Evolutionary conservation across 1,139 yeast species (phyloP).

Genomic region (Candida labiduridarum): DNA sequence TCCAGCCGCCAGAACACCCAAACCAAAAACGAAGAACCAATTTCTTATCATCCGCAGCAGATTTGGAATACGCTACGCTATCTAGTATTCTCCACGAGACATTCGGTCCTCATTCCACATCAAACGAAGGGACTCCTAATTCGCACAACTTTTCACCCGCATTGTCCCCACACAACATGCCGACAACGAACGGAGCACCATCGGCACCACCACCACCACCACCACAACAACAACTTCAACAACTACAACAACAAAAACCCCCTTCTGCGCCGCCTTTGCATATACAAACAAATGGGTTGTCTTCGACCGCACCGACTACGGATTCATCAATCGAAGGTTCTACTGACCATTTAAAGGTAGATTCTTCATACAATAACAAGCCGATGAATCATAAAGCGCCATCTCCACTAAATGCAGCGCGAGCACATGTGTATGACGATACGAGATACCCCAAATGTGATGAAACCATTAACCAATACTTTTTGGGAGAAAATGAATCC

Average conservation of each 20-base stretch:
- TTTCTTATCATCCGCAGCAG: slow-evolving; percentile 76
- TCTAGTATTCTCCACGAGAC: slow-evolving; percentile 72
- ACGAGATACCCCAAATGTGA: slow-evolving; percentile 37
- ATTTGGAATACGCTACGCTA: slow-evolving; percentile 74
- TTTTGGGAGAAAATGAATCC: slow-evolving; percentile 50
- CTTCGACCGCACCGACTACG: not conserved
- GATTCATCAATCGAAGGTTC: not conserved
- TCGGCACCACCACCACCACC: not conserved
- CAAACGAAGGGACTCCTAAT: slow-evolving; percentile 47
- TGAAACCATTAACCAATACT: slow-evolving; percentile 58
- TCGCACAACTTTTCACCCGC: slow-evolving; percentile 40
- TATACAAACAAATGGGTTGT: too few relatives aligned
- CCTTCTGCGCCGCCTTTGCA: too few relatives aligned
- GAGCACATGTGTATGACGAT: slow-evolving; percentile 12
- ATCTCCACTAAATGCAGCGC: slow-evolving; percentile 16
- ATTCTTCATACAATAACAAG: not conserved
- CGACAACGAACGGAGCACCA: slow-evolving; percentile 10
- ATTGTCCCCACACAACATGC: slow-evolving; percentile 34
- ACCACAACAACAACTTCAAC: not conserved
- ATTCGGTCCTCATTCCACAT: slow-evolving; percentile 33
- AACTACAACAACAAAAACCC: not conserved
- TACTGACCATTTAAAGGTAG: not conserved
- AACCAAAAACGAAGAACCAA: slow-evolving; percentile 28
- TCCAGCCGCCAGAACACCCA: slow-evolving; percentile 7
- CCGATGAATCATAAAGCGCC: slow-evolving; percentile 5